phyloP scores from a whole-genome alignment of 257 asterid genomes.

The Nicotiana sylvestris region DNA sequence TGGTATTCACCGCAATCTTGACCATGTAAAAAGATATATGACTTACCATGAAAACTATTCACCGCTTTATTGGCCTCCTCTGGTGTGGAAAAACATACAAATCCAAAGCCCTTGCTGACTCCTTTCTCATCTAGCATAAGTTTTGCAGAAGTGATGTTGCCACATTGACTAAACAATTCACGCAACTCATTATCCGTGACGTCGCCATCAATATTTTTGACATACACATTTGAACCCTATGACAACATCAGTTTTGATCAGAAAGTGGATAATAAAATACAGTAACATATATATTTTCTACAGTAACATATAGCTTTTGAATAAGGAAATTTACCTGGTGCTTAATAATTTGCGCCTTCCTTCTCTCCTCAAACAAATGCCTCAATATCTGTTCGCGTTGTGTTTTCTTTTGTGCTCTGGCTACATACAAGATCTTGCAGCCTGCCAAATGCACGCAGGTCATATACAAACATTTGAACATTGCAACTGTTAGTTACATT shows the following conservation, averaged over 20 bases:
- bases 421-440: constrained; percentile 66
- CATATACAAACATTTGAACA: neutral
- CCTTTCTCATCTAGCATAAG: constrained; percentile 83
- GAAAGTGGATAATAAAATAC: neutral
- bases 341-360: constrained; percentile 56
- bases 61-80: constrained; percentile 75
- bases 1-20: neutral
- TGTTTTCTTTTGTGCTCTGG: constrained; percentile 79
- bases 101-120: constrained; percentile 80
- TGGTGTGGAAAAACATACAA: constrained; percentile 78
- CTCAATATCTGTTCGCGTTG: constrained; percentile 66
- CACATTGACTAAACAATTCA: constrained; percentile 63
- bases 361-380: constrained; percentile 70
- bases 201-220: constrained; percentile 72
- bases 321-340: constrained; percentile 44
- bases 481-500: neutral
- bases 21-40: neutral
- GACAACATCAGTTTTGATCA: neutral
- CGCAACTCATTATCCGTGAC: constrained; percentile 63
- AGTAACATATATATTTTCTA: neutral
- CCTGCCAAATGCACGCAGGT: constrained; percentile 34
- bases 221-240: constrained; percentile 80
- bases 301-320: neutral
- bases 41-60: constrained; percentile 51
- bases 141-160: constrained; percentile 67